Conservation (phyloP, 2,329 filamentous ascomycete genomes). For the Aspergillus udagawae region DNA sequence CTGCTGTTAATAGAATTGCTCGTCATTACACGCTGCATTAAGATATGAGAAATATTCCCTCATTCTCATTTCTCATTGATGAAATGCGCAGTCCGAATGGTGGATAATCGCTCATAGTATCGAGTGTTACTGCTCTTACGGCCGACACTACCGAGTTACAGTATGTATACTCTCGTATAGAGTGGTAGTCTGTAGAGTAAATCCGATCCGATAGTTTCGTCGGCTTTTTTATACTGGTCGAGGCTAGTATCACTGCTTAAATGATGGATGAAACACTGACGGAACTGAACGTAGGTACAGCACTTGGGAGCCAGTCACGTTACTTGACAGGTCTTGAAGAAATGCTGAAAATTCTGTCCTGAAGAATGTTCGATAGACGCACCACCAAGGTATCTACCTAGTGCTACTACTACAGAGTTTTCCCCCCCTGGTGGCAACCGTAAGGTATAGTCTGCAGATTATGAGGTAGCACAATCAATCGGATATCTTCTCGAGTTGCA, state of each 20-base stretch:
- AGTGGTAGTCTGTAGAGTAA: not conserved
- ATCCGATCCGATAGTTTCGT: not conserved
- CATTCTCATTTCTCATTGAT: not conserved
- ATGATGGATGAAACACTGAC: no score
- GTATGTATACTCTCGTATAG: not conserved
- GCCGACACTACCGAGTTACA: not conserved
- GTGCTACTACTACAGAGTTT: not conserved
- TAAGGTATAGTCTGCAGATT: no score
- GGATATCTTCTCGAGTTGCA: not conserved
- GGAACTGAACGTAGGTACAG: no score
- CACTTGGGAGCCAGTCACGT: no score
- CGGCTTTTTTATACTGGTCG: not conserved
- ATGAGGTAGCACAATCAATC: no score
- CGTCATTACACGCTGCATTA: no score
- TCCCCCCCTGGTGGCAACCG: not conserved
- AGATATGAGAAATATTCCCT: not conserved
- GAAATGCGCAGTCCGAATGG: not conserved
- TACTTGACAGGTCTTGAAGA: no score
- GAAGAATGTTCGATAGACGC: not conserved
- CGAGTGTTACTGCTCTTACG: not conserved
- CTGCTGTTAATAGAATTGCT: not conserved
- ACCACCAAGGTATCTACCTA: no score
- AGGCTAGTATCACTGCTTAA: no score
- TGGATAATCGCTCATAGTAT: not conserved
- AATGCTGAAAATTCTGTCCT: not conserved